These are phyloP conservation scores for Fusarium humuli DNA, from an alignment of 2,329 filamentous ascomycete genomes.

Conservation along the genomic window DNA sequence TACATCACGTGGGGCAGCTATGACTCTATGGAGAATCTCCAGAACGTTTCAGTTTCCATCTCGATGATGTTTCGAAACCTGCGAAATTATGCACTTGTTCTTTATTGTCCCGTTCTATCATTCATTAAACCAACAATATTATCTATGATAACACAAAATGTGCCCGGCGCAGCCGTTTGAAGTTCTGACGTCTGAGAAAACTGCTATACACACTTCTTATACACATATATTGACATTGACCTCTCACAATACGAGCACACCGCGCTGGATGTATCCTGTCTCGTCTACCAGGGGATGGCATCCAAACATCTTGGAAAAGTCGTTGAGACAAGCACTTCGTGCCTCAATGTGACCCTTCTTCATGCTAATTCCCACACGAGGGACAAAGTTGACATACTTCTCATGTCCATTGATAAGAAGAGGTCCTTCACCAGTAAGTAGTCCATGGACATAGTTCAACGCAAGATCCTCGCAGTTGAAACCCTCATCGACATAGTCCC, in stretches of 20 bases:
- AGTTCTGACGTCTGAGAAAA: neutral
- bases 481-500: conserved; percentile 53
- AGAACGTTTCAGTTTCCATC: neutral
- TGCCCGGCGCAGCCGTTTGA: conserved; percentile 2
- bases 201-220: neutral
- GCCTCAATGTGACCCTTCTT: conserved; percentile 50
- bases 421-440: conserved; percentile 51
- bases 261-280: conserved; percentile 50
- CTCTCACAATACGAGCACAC: conserved; percentile 46
- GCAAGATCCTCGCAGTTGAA: conserved; percentile 58
- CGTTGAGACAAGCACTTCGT: conserved; percentile 53
- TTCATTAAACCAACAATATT: neutral
- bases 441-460: conserved; percentile 52
- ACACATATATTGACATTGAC: neutral
- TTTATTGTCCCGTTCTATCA: neutral
- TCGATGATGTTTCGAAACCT: neutral
- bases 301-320: conserved; percentile 50
- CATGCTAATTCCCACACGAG: conserved; percentile 50
- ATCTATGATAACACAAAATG: neutral
- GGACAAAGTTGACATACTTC: conserved; percentile 50
- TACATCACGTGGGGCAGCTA: conserved; percentile 38
- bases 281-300: conserved; percentile 53
- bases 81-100: neutral
- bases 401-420: conserved; percentile 51
- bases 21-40: neutral